Evolutionary conservation across 139 green algal species (phyloP).

Genomic region (Dunaliella sp.): DNA sequence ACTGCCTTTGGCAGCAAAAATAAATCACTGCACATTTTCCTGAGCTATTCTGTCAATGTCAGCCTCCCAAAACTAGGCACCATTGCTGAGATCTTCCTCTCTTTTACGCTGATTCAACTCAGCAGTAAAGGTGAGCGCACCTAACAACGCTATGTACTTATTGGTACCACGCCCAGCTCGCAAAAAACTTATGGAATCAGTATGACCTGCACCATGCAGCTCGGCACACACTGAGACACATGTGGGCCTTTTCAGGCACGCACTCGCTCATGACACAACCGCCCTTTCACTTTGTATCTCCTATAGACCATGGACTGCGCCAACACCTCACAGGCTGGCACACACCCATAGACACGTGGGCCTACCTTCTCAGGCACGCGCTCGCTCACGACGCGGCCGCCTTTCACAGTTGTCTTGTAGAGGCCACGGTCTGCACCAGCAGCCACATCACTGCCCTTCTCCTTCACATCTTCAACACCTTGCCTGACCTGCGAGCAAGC

Average conservation of each 20-base stretch:
- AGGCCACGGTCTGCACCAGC: not conserved
- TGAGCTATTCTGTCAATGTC: too few species aligned
- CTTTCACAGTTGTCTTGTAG: constrained; percentile 8
- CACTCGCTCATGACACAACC: not conserved
- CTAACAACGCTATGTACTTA: not conserved
- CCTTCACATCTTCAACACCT: not conserved
- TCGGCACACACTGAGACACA: not conserved
- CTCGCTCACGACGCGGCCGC: not conserved
- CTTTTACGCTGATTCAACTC: not conserved
- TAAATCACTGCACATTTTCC: too few species aligned
- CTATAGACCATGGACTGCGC: not conserved
- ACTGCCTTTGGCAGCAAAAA: too few species aligned
- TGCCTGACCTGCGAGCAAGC: not conserved
- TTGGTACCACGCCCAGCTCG: not conserved
- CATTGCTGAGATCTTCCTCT: not conserved
- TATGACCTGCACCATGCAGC: not conserved
- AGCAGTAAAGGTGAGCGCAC: not conserved
- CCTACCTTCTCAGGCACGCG: constrained; percentile 11
- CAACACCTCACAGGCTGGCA: not conserved
- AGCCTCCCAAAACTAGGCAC: not conserved
- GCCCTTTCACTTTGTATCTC: constrained; percentile 5
- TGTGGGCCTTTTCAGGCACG: constrained; percentile 6
- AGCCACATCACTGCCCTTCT: not conserved
- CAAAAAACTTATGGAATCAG: too few species aligned
- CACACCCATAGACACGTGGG: not conserved